phyloP scores from a whole-genome alignment of 1,139 yeast species.

The Yamadazyma pseudoaaseri region DNA sequence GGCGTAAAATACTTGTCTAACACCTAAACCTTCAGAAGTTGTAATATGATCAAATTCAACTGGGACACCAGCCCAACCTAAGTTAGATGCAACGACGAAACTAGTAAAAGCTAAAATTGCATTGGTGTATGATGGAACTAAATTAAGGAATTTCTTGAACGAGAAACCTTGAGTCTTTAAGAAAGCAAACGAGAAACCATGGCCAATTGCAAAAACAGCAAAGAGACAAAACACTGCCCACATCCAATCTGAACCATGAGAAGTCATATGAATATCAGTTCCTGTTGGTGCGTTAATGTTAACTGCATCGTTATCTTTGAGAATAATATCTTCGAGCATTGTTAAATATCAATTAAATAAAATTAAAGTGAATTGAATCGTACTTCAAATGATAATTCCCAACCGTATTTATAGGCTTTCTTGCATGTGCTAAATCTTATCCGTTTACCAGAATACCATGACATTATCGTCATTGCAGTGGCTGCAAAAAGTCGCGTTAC shows the following conservation, averaged over 20 bases:
- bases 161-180: constrained; percentile 34
- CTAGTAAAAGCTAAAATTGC: constrained; percentile 51
- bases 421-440: too few relatives aligned
- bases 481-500: background rate
- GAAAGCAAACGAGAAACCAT: constrained; percentile 37
- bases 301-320: constrained; percentile 46
- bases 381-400: too few relatives aligned
- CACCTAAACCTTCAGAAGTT: constrained; percentile 32
- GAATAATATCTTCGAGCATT: constrained; percentile 8
- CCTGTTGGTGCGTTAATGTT: constrained; percentile 44
- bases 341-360: too few relatives aligned
- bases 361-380: background rate
- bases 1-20: constrained; percentile 65
- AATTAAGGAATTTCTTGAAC: constrained; percentile 41
- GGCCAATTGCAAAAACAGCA: constrained; percentile 40
- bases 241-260: constrained; percentile 67
- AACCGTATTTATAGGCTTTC: too few relatives aligned
- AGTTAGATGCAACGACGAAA: constrained; percentile 64
- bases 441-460: background rate
- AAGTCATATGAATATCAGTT: constrained; percentile 52
- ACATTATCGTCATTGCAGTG: background rate
- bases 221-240: constrained; percentile 64
- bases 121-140: constrained; percentile 46
- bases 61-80: constrained; percentile 58
- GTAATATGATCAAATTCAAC: constrained; percentile 57